Evolutionary conservation across 1,284 basidiomycete genomes (phyloP), one percentile per base, ranked within the genome.

Genomic region (Cystobasidium slooffiae): DNA sequence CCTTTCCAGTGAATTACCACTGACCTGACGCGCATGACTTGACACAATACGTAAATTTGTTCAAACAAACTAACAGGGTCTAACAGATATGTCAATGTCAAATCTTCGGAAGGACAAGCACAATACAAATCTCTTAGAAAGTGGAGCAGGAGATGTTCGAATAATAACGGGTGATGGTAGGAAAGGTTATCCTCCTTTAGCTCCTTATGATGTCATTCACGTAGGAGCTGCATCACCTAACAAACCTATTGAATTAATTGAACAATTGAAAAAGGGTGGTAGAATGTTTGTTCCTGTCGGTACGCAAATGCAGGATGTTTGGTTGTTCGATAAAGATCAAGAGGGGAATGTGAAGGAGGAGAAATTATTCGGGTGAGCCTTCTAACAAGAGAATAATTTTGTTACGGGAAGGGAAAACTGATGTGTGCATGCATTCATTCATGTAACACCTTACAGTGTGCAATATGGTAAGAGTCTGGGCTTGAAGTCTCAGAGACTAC

Each of bases 221-320:
- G 96, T 98, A 22, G 96, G 96, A 5, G 96, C 96, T 0, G 94
- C 95, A 0, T 90, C 94, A 0, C 90, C 92, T 0, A 85, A 80
- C 0, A 83, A 94, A n/a, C 94, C 94, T 0, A 81, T 87, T 46
- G 81, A 86, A 0, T 86, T 98, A 0, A 81, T 98, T 37, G 87
- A 92, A 16, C 85, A 96, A 82, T 88, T 98, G 4, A 91, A 90
- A 14, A 82, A 83, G 1, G 93, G 93, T 0, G 96, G 96, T 1
- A 85, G 93, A 64, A 93, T 97, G 90, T 96, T 97, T 83, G 91
- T 97, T 67, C 95, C 95, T 0, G 90, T 98, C 7, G 94, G 93
- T 6, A 86, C 85, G 0, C 79, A 83, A 0, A 56, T 72, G 10
- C 84, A 85, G 76, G 82, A 86, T 69, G 88, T 96, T 64, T 84